Conservation (phyloP, 345 rosid species). For the Syzygium aromaticum region DNA sequence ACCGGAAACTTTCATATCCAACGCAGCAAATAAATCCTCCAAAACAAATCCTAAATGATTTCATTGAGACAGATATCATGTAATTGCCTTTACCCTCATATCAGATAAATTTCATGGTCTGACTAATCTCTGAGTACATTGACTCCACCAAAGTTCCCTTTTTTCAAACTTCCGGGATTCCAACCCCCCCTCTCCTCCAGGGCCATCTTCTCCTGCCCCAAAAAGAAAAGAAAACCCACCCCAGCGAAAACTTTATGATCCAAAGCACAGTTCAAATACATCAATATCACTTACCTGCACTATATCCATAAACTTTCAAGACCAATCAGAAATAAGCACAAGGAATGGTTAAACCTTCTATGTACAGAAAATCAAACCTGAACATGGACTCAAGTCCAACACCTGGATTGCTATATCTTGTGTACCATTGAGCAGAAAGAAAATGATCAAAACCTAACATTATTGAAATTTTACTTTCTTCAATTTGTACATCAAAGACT, state of each 20-base stretch:
- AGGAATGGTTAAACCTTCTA: background rate
- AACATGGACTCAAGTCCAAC: background rate
- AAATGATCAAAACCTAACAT: background rate
- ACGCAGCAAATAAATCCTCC: background rate
- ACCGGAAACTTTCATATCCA: background rate
- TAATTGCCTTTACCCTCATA: background rate
- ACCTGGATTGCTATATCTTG: background rate
- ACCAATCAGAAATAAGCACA: background rate
- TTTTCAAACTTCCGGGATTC: background rate
- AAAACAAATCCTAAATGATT: background rate
- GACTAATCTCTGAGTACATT: background rate
- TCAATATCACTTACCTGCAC: background rate
- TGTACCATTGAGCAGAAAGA: background rate
- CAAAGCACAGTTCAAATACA: background rate
- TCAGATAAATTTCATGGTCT: background rate
- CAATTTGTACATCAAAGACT: slow-evolving; percentile 61
- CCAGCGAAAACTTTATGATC: background rate
- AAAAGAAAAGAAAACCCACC: background rate
- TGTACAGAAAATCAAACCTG: background rate
- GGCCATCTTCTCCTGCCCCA: background rate
- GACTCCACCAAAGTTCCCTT: background rate
- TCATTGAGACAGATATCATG: background rate
- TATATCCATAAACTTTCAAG: background rate
- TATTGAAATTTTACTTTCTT: slow-evolving; percentile 51
- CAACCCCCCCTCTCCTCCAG: background rate